Evolutionary conservation across 306 rosid genomes (phyloP), one percentile per base, ranked within the genome.

Genomic region (Vigna radiata): DNA sequence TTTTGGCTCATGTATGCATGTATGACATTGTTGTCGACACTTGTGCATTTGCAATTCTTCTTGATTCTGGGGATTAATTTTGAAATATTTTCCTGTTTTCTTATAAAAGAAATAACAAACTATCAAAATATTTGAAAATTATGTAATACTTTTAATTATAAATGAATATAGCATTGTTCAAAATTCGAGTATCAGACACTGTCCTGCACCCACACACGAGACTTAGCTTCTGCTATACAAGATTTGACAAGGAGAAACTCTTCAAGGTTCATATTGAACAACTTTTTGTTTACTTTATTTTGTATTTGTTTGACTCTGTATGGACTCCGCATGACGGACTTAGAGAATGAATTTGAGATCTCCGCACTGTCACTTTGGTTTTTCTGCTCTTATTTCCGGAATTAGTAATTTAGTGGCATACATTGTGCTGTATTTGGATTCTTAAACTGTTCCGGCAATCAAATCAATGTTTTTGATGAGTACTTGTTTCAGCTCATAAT

Each of bases 1-100:
- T 76, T 48, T 72, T 41, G 76, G 21, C 61, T 44, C 65, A 43
- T 70, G 50, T 43, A 58, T 58, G 77, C 53, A 13, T 61, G 76
- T 25, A 39, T 68, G 54, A 17, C 37, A 18, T 72, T 69, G 50
- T 7, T 77, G 44, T 65, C 18, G 47, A 65, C 52, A 33, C 9
- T 58, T 33, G 8, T 71, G 79, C 48, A 43, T 58, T 41, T 76
- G 31, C 29, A 39, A 13, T 76, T 65, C 70, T 65, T 77, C 27
- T n/a, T 55, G 68, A 18, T 59, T 65, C 19, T 17, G 79, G 37
- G 29, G 16, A 48, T 75, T 68, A 11, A 48, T 56, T 60, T 58
- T 48, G 55, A 73, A 67, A 37, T 19, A n/a, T 23, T 27, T 17
- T 71, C 58, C 13, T 25, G 3, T 27, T 25, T 9, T 69, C 21